These are phyloP conservation scores for Melampsora larici-populina DNA, from an alignment of 1,284 basidiomycete species.

Conservation along the genomic window DNA sequence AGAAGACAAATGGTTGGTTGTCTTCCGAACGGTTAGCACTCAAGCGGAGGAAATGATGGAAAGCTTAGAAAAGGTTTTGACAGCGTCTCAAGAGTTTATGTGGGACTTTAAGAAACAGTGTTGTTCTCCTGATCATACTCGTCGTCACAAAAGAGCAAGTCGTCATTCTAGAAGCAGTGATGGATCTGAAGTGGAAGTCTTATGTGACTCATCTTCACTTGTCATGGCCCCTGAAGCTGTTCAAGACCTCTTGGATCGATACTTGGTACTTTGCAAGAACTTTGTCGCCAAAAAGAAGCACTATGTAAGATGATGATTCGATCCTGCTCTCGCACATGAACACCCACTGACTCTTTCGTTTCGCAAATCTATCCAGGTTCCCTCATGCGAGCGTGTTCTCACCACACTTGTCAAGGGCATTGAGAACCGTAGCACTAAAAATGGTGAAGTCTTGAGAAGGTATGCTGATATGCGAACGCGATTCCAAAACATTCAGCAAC, in stretches of 20 bases:
- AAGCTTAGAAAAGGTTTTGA: conserved; percentile 50
- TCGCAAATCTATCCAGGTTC: conserved; percentile 1
- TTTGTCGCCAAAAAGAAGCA: conserved; percentile 39
- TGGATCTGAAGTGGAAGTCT: background rate
- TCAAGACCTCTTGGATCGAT: conserved; percentile 21
- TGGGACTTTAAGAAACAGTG: conserved; percentile 45
- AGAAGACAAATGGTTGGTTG: conserved; percentile 51
- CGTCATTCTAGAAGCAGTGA: background rate
- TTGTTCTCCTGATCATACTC: background rate
- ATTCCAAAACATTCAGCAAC: conserved; percentile 17
- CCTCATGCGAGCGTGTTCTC: conserved; percentile 37
- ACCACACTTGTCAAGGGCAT: conserved; percentile 27
- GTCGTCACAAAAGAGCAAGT: background rate
- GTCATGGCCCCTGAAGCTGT: conserved; percentile 1
- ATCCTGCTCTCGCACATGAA: background rate
- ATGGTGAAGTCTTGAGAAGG: conserved; percentile 30
- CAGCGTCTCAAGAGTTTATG: conserved; percentile 48
- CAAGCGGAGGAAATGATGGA: conserved; percentile 52
- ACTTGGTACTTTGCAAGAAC: conserved; percentile 19
- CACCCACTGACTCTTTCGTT: background rate
- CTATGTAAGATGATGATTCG: conserved; percentile 13
- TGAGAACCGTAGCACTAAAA: conserved; percentile 30
- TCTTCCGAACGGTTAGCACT: conserved; percentile 49
- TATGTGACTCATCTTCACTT: background rate
- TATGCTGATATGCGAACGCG: conserved; percentile 27